These are phyloP conservation scores for Epichloe brachyelytri DNA, from an alignment of 2,329 filamentous ascomycete genomes.

Conservation along the genomic window DNA sequence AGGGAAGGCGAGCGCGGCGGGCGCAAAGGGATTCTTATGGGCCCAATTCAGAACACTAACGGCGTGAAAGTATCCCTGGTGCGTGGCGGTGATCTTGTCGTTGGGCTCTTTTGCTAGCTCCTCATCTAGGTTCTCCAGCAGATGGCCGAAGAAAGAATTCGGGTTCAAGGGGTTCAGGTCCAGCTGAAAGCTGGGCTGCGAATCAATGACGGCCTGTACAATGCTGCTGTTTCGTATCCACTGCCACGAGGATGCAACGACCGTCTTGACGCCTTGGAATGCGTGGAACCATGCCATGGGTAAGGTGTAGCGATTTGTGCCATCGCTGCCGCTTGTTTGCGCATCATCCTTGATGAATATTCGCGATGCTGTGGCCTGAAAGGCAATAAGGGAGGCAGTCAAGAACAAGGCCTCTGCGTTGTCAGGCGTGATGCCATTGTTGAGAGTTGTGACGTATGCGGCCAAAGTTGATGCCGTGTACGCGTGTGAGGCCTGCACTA, in stretches of 20 bases:
- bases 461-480: conserved; percentile 52
- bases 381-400: conserved; percentile 50
- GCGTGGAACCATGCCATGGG: conserved; percentile 54
- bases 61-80: conserved; percentile 48
- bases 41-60: conserved; percentile 56
- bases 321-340: conserved; percentile 20
- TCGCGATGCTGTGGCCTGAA: conserved; percentile 51
- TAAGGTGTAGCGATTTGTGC: conserved; percentile 37
- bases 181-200: conserved; percentile 48
- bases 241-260: conserved; percentile 51
- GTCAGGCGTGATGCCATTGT: conserved; percentile 40
- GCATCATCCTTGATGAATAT: conserved; percentile 47
- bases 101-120: conserved; percentile 31
- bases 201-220: conserved; percentile 49
- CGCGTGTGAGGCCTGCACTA: conserved; percentile 49
- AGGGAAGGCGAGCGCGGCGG: conserved; percentile 48
- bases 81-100: conserved; percentile 18
- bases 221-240: conserved; percentile 46
- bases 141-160: conserved; percentile 46
- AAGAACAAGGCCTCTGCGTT: conserved; percentile 53
- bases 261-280: conserved; percentile 53
- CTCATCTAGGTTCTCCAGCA: conserved; percentile 44
- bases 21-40: conserved; percentile 45
- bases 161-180: conserved; percentile 39
- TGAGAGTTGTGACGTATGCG: conserved; percentile 44